Evolutionary conservation across 1,284 basidiomycete species (phyloP).

Genomic region (Tylopilus sp.): DNA sequence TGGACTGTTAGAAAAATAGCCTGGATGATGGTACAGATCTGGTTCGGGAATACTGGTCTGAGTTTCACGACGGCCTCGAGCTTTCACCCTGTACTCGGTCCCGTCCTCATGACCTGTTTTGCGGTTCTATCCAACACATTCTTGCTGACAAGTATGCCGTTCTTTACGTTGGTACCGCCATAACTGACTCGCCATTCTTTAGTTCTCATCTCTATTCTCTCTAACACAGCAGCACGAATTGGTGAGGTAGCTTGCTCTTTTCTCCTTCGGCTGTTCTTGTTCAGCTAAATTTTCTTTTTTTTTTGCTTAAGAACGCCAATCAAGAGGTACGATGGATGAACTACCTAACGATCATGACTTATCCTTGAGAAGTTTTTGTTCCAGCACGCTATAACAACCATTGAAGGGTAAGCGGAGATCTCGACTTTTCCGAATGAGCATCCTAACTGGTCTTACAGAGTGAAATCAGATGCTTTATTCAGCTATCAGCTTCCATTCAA

Average conservation of each 20-base stretch:
- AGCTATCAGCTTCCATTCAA: conserved; percentile 89
- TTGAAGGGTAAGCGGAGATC: conserved; percentile 66
- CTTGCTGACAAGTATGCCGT: conserved; percentile 65
- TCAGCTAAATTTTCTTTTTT: conserved; percentile 1
- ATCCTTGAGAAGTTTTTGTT: conserved; percentile 66
- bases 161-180: neutral
- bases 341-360: conserved; percentile 4
- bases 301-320: conserved; percentile 60
- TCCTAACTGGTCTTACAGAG: conserved; percentile 40
- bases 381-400: conserved; percentile 81
- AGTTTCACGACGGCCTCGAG: conserved; percentile 65
- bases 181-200: neutral
- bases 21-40: conserved; percentile 80
- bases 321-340: conserved; percentile 56
- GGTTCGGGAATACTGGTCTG: conserved; percentile 78
- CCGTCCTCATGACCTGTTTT: conserved; percentile 82
- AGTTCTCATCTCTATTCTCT: conserved; percentile 84
- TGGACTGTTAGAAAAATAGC: conserved; percentile 72
- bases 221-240: conserved; percentile 81
- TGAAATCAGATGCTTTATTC: conserved; percentile 87
- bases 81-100: conserved; percentile 83
- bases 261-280: conserved; percentile 1
- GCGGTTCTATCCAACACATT: conserved; percentile 80
- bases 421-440: neutral
- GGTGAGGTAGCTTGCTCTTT: conserved; percentile 53